Conservation (phyloP, 164 flowering plant species). For the Nymphaea thermarum region DNA sequence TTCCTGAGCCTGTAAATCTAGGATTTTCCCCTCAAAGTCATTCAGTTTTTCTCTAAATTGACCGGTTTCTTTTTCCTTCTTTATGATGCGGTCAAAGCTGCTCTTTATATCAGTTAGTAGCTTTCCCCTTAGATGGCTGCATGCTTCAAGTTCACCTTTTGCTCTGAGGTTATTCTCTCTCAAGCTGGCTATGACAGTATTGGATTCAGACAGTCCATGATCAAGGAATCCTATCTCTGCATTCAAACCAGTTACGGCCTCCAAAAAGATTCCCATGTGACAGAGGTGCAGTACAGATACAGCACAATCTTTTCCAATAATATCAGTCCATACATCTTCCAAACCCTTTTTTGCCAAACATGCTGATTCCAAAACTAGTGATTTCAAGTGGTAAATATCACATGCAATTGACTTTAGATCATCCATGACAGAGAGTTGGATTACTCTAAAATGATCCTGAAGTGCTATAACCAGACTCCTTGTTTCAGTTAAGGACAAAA, state of each 20-base stretch:
- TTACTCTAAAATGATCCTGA: slow-evolving; percentile 28
- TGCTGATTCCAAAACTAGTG: slow-evolving; percentile 28
- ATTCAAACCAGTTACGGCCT: slow-evolving; percentile 65
- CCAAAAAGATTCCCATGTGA: slow-evolving; percentile 78
- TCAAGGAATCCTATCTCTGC: slow-evolving; percentile 83
- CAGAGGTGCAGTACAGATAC: slow-evolving; percentile 78
- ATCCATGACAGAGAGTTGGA: slow-evolving; percentile 22
- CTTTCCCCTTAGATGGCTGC: slow-evolving; percentile 58
- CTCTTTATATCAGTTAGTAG: slow-evolving; percentile 65
- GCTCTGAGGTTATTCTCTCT: slow-evolving; percentile 54
- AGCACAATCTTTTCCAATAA: slow-evolving; percentile 72
- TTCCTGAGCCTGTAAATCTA: slow-evolving; percentile 66
- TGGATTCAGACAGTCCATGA: slow-evolving; percentile 63
- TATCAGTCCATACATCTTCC: slow-evolving; percentile 87
- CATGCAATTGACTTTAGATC: slow-evolving; percentile 24
- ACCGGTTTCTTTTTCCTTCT: slow-evolving; percentile 63
- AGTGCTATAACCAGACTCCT: slow-evolving; percentile 29
- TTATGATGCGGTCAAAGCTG: slow-evolving; percentile 51
- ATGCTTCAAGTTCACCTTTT: slow-evolving; percentile 63
- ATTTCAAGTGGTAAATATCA: slow-evolving; percentile 41
- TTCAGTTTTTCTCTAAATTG: slow-evolving; percentile 37
- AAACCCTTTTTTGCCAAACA: slow-evolving; percentile 42
- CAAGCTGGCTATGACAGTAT: slow-evolving; percentile 43
- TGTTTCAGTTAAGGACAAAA: slow-evolving; percentile 23
- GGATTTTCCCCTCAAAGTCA: slow-evolving; percentile 53